Percentiles rank a stretch among this genome's conserved stretches.
Evolutionary conservation across 129 eudicot species (phyloP).

Genomic region (Smallanthus sonchifolius): DNA sequence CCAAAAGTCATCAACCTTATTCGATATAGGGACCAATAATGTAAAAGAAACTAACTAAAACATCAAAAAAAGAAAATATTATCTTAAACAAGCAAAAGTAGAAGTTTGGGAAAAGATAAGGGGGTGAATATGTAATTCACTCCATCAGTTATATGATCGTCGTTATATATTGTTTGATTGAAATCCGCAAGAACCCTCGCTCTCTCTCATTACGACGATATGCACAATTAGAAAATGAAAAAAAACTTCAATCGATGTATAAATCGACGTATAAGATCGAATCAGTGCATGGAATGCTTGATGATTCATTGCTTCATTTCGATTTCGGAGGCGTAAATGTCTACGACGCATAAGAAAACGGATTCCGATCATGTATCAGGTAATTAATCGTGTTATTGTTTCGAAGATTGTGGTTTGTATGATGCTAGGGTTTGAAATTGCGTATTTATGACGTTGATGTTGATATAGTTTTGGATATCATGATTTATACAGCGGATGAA

Average conservation of each 20-base stretch:
- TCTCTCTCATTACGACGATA: too few species aligned
- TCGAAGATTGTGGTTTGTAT: not conserved
- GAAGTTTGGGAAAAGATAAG: slow-evolving; percentile 9
- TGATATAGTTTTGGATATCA: not conserved
- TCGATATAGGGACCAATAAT: not conserved
- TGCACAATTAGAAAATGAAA: not conserved
- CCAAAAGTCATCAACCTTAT: not conserved
- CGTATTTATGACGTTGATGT: not conserved
- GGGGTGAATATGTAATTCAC: slow-evolving; percentile 10
- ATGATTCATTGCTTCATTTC: slow-evolving; percentile 5
- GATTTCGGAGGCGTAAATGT: slow-evolving; percentile 11
- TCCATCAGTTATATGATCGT: slow-evolving; percentile 10
- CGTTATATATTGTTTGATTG: slow-evolving; percentile 9
- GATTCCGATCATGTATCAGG: slow-evolving; percentile 24
- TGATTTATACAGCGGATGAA: slow-evolving; percentile 14
- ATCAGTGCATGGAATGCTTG: slow-evolving; percentile 5
- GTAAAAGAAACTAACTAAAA: not conserved
- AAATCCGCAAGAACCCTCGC: too few species aligned
- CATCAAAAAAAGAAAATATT: not conserved
- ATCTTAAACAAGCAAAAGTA: not conserved
- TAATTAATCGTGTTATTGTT: slow-evolving; percentile 5
- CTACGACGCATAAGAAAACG: not conserved
- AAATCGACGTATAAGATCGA: not conserved
- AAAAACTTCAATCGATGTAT: not conserved
- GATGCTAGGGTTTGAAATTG: not conserved